Evolutionary conservation across 2,329 filamentous ascomycete genomes (phyloP).

Genomic region (Alternaria longipes): DNA sequence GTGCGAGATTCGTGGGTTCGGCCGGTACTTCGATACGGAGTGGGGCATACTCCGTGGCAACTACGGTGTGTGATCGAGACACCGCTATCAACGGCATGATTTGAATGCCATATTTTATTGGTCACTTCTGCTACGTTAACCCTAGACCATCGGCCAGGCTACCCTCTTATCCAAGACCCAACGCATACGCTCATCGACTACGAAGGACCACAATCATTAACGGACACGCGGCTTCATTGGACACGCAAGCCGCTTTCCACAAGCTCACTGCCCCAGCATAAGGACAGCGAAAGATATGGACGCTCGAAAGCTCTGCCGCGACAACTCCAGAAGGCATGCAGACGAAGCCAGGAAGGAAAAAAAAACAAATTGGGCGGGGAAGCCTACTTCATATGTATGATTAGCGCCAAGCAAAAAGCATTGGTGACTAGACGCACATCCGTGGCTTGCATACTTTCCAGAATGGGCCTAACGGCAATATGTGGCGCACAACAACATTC

Average conservation of each 20-base stretch:
- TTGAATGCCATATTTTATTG: no score
- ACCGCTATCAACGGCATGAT: neutral
- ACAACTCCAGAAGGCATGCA: neutral
- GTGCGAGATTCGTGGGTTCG: slow-evolving; percentile 36
- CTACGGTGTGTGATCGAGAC: slow-evolving; percentile 13
- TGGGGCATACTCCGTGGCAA: slow-evolving; percentile 28
- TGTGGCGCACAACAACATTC: neutral
- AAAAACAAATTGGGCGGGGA: neutral
- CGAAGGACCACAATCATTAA: neutral
- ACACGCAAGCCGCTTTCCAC: neutral
- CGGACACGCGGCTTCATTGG: neutral
- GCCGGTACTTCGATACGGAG: slow-evolving; percentile 32
- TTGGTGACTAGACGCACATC: neutral
- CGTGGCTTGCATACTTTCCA: neutral
- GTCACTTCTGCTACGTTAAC: neutral
- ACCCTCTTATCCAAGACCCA: neutral
- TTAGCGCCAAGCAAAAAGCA: neutral
- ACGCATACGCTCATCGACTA: neutral
- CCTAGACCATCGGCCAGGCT: neutral
- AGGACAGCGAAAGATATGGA: rapidly evolving
- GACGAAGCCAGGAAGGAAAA: neutral
- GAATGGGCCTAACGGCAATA: neutral
- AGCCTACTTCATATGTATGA: neutral
- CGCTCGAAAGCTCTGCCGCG: neutral
- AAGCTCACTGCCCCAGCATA: neutral